Conservation (phyloP, 441 rosid genomes). For the Croton setiger region DNA sequence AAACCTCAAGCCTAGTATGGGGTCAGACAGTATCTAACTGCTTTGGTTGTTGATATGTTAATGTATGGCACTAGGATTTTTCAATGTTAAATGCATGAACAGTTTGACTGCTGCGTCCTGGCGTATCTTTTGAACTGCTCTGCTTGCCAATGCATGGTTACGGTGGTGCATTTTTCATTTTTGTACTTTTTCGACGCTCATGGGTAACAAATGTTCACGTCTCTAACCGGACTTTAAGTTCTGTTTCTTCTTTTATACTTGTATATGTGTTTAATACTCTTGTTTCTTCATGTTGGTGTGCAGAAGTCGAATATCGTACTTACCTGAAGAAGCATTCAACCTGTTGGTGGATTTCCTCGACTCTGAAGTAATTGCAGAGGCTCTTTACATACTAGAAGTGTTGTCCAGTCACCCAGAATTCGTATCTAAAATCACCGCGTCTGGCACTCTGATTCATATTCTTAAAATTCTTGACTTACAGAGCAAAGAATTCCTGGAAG, state of each 20-base stretch:
- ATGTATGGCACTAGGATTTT: not conserved
- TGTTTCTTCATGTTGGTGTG: constrained; percentile 22
- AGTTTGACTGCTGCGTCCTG: not conserved
- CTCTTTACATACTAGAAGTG: constrained; percentile 47
- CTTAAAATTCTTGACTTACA: constrained; percentile 40
- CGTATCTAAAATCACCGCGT: constrained; percentile 45
- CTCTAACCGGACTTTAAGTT: not conserved
- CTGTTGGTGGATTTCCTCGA: constrained; percentile 47
- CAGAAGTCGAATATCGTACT: constrained; percentile 41
- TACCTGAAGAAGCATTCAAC: constrained; percentile 43
- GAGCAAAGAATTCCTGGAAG: constrained; percentile 41
- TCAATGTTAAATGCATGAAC: not conserved
- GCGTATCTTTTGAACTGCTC: not conserved
- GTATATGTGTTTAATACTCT: not conserved
- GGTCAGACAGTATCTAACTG: no score
- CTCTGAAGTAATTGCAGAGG: constrained; percentile 51
- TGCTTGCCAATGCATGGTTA: not conserved
- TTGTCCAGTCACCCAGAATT: constrained; percentile 41
- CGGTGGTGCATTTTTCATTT: not conserved
- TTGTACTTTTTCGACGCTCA: not conserved
- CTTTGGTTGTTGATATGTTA: not conserved
- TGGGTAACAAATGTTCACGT: not conserved
- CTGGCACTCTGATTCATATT: constrained; percentile 51
- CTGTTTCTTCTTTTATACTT: not conserved
- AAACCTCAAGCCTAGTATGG: no score